phyloP scores from a whole-genome alignment of 2,329 filamentous ascomycete genomes.

The Dothideomycetes sp. region DNA sequence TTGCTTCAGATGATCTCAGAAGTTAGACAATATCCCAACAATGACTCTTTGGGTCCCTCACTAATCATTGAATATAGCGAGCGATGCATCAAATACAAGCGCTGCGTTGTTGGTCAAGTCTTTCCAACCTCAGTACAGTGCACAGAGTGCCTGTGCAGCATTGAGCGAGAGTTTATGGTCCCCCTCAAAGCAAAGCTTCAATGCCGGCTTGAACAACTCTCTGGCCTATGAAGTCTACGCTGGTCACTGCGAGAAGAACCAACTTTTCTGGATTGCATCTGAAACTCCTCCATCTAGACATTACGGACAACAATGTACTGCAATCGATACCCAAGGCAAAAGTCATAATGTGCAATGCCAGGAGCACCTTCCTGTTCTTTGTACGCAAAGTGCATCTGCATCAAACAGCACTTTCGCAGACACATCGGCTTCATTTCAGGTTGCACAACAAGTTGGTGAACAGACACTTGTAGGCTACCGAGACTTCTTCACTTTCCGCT shows the following conservation, averaged over 20 bases:
- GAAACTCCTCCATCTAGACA: background rate
- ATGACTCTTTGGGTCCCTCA: too few species aligned
- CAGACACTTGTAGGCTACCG: conserved; percentile 18
- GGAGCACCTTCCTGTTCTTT: conserved; percentile 17
- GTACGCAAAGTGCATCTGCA: conserved; percentile 19
- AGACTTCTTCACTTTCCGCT: conserved; percentile 18
- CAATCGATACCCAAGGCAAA: conserved; percentile 5
- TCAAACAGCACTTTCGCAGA: conserved; percentile 16
- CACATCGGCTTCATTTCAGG: conserved; percentile 17
- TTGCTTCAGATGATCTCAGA: too few species aligned
- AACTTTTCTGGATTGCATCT: conserved; percentile 16
- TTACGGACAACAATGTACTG: conserved; percentile 1
- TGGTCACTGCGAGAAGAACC: conserved; percentile 12
- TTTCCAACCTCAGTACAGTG: too few species aligned
- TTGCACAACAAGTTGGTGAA: conserved; percentile 15
- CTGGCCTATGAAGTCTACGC: conserved; percentile 18
- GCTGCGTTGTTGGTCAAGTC: too few species aligned
- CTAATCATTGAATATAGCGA: too few species aligned
- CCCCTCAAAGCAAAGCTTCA: conserved; percentile 11
- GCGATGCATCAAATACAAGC: too few species aligned
- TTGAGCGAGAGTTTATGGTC: conserved; percentile 16
- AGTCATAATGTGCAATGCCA: conserved; percentile 7
- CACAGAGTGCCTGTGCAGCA: conserved; percentile 9
- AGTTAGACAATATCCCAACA: too few species aligned
- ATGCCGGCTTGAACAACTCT: conserved; percentile 16